Evolutionary conservation across 208 protist species (phyloP).

Genomic region (Leishmania tarentolae): DNA sequence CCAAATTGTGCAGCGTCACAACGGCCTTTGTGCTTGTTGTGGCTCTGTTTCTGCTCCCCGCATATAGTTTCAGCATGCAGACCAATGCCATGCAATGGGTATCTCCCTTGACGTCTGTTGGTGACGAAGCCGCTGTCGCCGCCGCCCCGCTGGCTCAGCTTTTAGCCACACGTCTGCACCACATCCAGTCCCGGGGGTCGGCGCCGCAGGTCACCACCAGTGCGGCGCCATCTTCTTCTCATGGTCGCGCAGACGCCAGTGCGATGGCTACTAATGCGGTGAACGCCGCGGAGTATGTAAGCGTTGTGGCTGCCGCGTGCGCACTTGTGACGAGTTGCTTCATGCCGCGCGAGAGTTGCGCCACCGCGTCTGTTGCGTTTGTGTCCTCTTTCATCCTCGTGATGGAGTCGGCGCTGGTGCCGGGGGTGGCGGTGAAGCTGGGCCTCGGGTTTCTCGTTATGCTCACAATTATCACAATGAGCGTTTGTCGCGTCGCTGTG

Average conservation of each 20-base stretch:
- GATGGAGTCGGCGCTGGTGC: constrained; percentile 39
- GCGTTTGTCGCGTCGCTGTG: constrained; percentile 30
- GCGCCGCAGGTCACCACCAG: not conserved
- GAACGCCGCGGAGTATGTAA: constrained; percentile 30
- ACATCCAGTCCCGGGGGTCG: constrained; percentile 22
- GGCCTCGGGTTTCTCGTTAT: constrained; percentile 51
- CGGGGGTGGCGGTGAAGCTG: constrained; percentile 25
- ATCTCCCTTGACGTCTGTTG: constrained; percentile 5
- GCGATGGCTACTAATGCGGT: not conserved
- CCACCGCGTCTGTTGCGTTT: constrained; percentile 44
- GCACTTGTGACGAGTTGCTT: constrained; percentile 57
- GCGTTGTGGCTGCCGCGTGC: constrained; percentile 44
- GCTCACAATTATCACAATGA: constrained; percentile 35
- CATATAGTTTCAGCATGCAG: constrained; percentile 62
- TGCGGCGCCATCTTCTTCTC: constrained; percentile 9
- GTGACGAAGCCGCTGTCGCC: not conserved
- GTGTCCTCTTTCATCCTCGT: constrained; percentile 47
- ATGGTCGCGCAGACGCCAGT: constrained; percentile 7
- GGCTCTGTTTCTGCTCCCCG: constrained; percentile 48
- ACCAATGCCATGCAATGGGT: constrained; percentile 26
- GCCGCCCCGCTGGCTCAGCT: constrained; percentile 36
- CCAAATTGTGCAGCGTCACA: constrained; percentile 40
- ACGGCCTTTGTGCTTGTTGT: constrained; percentile 40
- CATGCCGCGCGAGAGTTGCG: constrained; percentile 45
- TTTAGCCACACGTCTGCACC: constrained; percentile 28